These are phyloP conservation scores for Podila epigama DNA, from an alignment of 192 early-diverging fungal genomes.

Conservation along the genomic window DNA sequence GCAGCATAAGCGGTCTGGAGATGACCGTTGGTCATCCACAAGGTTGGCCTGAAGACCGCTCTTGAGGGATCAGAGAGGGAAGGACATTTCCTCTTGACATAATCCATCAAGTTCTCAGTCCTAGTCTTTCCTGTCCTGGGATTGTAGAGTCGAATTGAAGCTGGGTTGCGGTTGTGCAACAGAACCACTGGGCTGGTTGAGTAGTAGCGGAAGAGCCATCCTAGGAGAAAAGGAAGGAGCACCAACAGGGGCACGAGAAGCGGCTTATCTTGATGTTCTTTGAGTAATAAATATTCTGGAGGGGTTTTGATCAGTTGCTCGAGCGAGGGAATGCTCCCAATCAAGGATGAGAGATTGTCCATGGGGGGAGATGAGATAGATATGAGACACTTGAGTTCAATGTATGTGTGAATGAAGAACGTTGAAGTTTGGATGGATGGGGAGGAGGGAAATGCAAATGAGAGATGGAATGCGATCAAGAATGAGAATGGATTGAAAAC, in stretches of 20 bases:
- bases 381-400: too few relatives aligned
- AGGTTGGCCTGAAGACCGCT: constrained; percentile 60
- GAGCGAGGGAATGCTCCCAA: background rate
- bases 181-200: constrained; percentile 22
- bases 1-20: constrained; percentile 81
- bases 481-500: background rate
- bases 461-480: background rate
- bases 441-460: background rate
- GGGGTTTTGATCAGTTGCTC: background rate
- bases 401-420: background rate
- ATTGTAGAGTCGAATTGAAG: constrained; percentile 15
- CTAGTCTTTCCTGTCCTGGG: constrained; percentile 13
- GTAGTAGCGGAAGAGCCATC: constrained; percentile 23
- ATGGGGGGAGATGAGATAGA: background rate
- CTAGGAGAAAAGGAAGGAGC: constrained; percentile 20
- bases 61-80: constrained; percentile 22
- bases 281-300: background rate
- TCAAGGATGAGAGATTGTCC: background rate
- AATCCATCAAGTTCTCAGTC: constrained; percentile 25
- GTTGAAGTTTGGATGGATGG: too few relatives aligned
- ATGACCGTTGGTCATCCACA: constrained; percentile 77
- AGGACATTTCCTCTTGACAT: constrained; percentile 34
- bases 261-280: background rate
- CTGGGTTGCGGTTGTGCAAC: constrained; percentile 15
- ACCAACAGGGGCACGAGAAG: constrained; percentile 19